Evolutionary conservation across 2,329 filamentous ascomycete genomes (phyloP).

Genomic region (Xylariomycetidae sp.): DNA sequence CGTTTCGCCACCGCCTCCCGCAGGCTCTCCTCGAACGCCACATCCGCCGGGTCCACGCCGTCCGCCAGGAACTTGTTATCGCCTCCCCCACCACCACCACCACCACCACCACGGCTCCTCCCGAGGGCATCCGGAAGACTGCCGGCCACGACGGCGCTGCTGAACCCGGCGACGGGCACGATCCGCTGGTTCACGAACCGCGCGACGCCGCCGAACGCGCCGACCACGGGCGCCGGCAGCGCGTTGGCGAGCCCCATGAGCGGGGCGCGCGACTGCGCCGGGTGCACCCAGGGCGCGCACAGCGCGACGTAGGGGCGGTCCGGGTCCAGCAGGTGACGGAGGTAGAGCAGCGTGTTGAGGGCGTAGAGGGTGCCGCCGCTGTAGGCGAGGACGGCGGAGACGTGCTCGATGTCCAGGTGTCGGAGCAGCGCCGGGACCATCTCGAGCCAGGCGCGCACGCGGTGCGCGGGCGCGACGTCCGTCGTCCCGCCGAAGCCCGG

Average conservation of each 20-base stretch:
- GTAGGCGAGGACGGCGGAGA: conserved; percentile 16
- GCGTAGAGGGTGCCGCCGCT: conserved; percentile 18
- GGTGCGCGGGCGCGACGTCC: conserved; percentile 13
- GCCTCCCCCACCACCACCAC: not conserved
- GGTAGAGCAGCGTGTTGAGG: conserved; percentile 17
- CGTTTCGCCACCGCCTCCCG: conserved; percentile 4
- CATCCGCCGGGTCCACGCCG: conserved; percentile 8
- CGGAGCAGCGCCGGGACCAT: conserved; percentile 26
- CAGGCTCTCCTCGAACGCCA: conserved; percentile 11
- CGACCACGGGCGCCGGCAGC: conserved; percentile 12
- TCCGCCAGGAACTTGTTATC: conserved; percentile 3
- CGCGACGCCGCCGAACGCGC: conserved; percentile 9
- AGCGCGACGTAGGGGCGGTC: conserved; percentile 16
- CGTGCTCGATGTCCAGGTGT: conserved; percentile 27
- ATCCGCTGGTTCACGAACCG: conserved; percentile 6
- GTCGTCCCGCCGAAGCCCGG: conserved; percentile 33
- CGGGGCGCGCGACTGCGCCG: conserved; percentile 13
- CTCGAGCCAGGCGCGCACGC: conserved; percentile 25
- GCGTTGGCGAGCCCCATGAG: conserved; percentile 7
- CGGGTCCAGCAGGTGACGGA: conserved; percentile 18
- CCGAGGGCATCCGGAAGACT: conserved; percentile 3
- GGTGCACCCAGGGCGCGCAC: conserved; percentile 17
- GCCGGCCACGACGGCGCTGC: conserved; percentile 8
- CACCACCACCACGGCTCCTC: too few relatives aligned
- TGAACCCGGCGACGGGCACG: conserved; percentile 9